Evolutionary conservation across 768 basidiomycete species (phyloP), one percentile per base, ranked within the genome.

Genomic region (Pulveroboletus frians): DNA sequence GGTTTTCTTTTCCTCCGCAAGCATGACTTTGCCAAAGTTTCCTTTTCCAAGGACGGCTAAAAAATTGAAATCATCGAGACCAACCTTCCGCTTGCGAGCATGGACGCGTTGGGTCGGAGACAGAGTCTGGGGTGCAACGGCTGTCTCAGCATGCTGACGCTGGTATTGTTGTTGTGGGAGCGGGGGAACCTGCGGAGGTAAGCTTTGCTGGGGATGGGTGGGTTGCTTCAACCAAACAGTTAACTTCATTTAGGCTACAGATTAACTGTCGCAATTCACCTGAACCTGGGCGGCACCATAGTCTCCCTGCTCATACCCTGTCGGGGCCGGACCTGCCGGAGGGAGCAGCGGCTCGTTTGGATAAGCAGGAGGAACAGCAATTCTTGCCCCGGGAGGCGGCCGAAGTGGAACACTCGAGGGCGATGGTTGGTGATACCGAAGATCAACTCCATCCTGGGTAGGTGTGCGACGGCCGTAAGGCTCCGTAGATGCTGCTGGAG

Each of bases 1-100:
- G 43, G 83, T 79, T 67, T 78, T 84, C 81, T 99, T 99, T 77
- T 99, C 96, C 70, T 99, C 96, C 9, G 96, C 96, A 51, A 99
- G 73, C 96, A 99, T 99, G 70, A 99, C 96, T 69, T 99, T 99
- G 49, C 96, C 96, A 64, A 99, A 99, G 71, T 98, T 99, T 60
- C 96, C 96, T 71, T 98, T 98, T 43, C 96, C 96, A 32, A 99
- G 81, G 14, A 99, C 96, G 21, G 96, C 93, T 47, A 99, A 73
- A 77, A 99, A 98, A 62, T 98, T 98, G 77, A 99, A 99, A 66
- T 98, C 96, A 65, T 98, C 94, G 34, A 99, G 76, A 2, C 94
- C 93, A 53, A 99, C 89, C 67, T 94, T 95, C 45, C 92, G 80
- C 68, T 84, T 85, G 39, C 75, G 75, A 21, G 75, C 66, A 13